phyloP scores from a whole-genome alignment of 495 filamentous ascomycete species.

The Daldinia loculata region DNA sequence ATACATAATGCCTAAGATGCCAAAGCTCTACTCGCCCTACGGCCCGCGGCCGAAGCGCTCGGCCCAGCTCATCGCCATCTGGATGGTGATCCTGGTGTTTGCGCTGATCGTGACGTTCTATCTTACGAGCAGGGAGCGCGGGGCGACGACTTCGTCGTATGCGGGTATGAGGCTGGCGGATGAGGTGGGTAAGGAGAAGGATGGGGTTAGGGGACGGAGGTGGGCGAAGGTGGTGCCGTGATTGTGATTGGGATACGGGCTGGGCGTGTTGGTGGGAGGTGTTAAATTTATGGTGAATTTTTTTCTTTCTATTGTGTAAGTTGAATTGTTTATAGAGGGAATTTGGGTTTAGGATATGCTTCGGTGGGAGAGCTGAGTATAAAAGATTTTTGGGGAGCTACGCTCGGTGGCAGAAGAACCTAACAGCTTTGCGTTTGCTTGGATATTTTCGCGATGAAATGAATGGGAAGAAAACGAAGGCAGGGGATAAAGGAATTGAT shows the following conservation, averaged over 20 bases:
- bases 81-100: conserved; percentile 45
- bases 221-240: neutral
- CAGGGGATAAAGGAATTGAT: neutral
- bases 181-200: conserved; percentile 1
- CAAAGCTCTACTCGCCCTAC: conserved; percentile 46
- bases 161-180: conserved; percentile 15
- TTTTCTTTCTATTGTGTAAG: no score
- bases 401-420: neutral
- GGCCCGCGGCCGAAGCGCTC: conserved; percentile 46
- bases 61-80: conserved; percentile 43
- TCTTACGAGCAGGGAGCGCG: conserved; percentile 36
- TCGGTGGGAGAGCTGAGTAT: neutral
- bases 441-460: neutral
- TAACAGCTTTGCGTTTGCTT: neutral
- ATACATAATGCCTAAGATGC: conserved; percentile 21
- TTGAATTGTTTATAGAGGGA: no score
- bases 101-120: conserved; percentile 47
- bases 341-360: neutral
- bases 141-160: conserved; percentile 20
- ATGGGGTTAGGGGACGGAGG: neutral
- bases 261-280: neutral
- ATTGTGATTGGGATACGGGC: neutral
- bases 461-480: neutral
- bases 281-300: neutral
- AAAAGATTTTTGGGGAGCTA: neutral